Percentiles rank a stretch among this genome's conserved stretches.
Evolutionary conservation across 306 rosid genomes (phyloP).

Genomic region (Rubus parviflorus): DNA sequence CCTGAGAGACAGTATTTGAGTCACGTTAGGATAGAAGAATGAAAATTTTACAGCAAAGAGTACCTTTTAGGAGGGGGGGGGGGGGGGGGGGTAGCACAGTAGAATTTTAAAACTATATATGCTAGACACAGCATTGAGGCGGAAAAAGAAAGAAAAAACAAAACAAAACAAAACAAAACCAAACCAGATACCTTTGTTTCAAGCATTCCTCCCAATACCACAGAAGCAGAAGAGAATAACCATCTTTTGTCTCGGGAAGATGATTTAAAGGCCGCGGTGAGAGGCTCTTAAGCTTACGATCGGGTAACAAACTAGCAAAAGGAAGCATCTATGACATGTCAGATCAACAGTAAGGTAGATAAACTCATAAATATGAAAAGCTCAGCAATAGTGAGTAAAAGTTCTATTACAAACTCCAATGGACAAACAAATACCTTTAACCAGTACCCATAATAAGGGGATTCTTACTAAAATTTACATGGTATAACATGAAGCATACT

Average conservation of each 20-base stretch:
- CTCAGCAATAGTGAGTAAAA: neutral
- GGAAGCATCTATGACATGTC: conserved; percentile 16
- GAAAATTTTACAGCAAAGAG: neutral
- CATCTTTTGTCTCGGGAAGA: conserved; percentile 84
- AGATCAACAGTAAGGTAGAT: neutral
- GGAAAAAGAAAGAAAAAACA: conserved; percentile 21
- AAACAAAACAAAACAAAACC: too few relatives aligned
- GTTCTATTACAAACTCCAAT: neutral
- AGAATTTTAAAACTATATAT: too few relatives aligned
- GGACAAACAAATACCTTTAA: neutral
- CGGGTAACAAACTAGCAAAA: conserved; percentile 73
- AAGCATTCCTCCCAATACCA: conserved; percentile 98
- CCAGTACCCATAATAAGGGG: neutral
- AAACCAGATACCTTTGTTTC: conserved; percentile 71
- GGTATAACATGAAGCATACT: neutral
- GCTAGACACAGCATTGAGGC: neutral
- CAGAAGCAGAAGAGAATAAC: conserved; percentile 80
- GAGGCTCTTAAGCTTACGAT: conserved; percentile 82
- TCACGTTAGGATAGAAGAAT: conserved; percentile 4
- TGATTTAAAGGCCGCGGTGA: conserved; percentile 63
- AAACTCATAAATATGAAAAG: neutral
- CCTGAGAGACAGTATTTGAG: conserved; percentile 36
- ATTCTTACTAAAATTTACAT: neutral
- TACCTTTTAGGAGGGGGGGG: neutral
- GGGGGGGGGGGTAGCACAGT: neutral